Evolutionary conservation across 306 rosid genomes (phyloP), one percentile per base, ranked within the genome.

Genomic region (Cicer pinnatifidum): DNA sequence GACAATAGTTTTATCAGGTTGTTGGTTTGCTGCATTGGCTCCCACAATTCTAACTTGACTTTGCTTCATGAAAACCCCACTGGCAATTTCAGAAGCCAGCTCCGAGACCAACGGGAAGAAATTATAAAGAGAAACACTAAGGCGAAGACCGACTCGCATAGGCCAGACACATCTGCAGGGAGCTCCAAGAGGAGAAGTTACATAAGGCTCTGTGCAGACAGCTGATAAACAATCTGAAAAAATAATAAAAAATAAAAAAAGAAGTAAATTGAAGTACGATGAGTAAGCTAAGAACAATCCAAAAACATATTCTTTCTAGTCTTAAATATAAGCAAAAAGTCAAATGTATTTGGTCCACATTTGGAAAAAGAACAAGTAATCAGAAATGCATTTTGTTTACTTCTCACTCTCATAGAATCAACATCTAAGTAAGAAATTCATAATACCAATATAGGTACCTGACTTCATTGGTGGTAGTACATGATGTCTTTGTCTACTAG

Each of bases 61-160:
- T 87, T 84, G 91, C 69, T 87, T 84, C 88, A 92, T 79, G 69
- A 85, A 87, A 83, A 87, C 86, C 45, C 89, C 89, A 1, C 77
- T 50, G 46, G 92, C 77, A 75, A 86, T 80, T 85, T 92, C 98
- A 67, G 82, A 71, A 47, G 96, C 96, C 28, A 92, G 86, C 85
- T 87, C 96, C 33, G 95, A 58, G 65, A 90, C 98, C 76, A 92
- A 75, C 23, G 98, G 98, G 78, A 92, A 92, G 84, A 92, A 92
- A 72, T 91, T 87, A 81, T 90, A 92, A 1, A 92, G 86, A 53
- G 90, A 81, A 62, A 92, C 84, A 9, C 89, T 71, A 15, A 92
- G 86, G 76, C 89, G 91, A 52, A 92, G 84, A 65, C 91, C 95
- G 38, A 92, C 84, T 82, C 82, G 91, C 85, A 92, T 84, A 5